Evolutionary conservation across 305 asterid genomes (phyloP).

Genomic region (Fraxinus nigra): DNA sequence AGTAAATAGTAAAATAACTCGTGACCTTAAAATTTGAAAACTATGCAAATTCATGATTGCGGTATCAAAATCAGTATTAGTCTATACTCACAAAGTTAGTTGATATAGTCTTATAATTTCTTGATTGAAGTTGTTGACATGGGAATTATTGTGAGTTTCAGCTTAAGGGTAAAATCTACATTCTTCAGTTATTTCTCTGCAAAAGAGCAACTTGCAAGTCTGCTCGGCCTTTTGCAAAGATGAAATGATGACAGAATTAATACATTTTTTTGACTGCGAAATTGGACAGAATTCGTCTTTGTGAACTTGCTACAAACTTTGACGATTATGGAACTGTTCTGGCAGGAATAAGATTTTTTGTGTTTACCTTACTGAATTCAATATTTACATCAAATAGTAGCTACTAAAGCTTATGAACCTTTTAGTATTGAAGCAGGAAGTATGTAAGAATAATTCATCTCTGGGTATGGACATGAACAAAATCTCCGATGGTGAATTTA

Average conservation of each 20-base stretch:
- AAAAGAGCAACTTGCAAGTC: neutral
- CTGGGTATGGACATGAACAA: neutral
- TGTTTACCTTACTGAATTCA: neutral
- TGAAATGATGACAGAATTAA: neutral
- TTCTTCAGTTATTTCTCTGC: neutral
- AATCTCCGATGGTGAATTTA: neutral
- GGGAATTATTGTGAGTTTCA: neutral
- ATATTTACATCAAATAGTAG: neutral
- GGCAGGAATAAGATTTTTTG: neutral
- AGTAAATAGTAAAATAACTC: neutral
- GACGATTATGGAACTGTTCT: neutral
- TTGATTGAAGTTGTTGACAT: neutral
- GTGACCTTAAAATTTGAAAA: neutral
- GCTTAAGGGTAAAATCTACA: neutral
- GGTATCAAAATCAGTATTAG: neutral
- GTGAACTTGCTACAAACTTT: neutral
- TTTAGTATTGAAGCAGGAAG: neutral
- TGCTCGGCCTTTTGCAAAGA: neutral
- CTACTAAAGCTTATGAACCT: neutral
- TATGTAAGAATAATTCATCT: too few species aligned
- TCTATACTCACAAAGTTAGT: neutral
- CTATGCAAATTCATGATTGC: neutral
- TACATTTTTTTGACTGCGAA: neutral
- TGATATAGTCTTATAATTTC: neutral
- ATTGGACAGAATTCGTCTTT: neutral